Conservation (phyloP, 1,284 basidiomycete genomes). For the Macrocybe sp. region DNA sequence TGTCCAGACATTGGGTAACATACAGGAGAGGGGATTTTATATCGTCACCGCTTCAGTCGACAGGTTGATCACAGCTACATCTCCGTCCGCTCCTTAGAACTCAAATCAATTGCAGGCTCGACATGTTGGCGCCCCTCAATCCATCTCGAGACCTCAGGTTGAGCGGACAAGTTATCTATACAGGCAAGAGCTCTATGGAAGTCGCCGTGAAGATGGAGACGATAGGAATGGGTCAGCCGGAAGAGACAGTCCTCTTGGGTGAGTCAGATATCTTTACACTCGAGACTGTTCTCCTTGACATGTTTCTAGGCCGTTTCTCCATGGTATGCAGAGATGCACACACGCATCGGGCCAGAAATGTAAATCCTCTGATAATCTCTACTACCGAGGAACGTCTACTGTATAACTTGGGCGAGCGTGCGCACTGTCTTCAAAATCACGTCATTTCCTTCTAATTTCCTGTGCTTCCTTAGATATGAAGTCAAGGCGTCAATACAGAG, state of each 20-base stretch:
- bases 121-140: slow-evolving; percentile 55
- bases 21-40: slow-evolving; percentile 67
- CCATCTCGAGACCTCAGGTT: slow-evolving; percentile 65
- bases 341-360: slow-evolving; percentile 58
- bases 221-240: slow-evolving; percentile 38
- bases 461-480: slow-evolving; percentile 34
- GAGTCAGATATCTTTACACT: slow-evolving; percentile 5
- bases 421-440: slow-evolving; percentile 13
- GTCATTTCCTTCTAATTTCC: neutral
- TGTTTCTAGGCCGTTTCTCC: slow-evolving; percentile 44
- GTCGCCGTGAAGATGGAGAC: slow-evolving; percentile 80
- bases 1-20: slow-evolving; percentile 44
- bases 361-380: slow-evolving; percentile 61
- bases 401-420: slow-evolving; percentile 66
- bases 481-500: slow-evolving; percentile 45
- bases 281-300: neutral
- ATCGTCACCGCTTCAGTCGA: slow-evolving; percentile 82
- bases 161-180: slow-evolving; percentile 77
- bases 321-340: slow-evolving; percentile 79
- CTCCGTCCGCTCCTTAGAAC: neutral
- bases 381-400: slow-evolving; percentile 62
- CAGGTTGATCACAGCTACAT: slow-evolving; percentile 37
- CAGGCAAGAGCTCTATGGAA: slow-evolving; percentile 76
- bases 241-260: slow-evolving; percentile 68
- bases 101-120: slow-evolving; percentile 37